These are phyloP conservation scores for Erodium texanum DNA, from an alignment of 441 rosid species.

Conservation along the genomic window DNA sequence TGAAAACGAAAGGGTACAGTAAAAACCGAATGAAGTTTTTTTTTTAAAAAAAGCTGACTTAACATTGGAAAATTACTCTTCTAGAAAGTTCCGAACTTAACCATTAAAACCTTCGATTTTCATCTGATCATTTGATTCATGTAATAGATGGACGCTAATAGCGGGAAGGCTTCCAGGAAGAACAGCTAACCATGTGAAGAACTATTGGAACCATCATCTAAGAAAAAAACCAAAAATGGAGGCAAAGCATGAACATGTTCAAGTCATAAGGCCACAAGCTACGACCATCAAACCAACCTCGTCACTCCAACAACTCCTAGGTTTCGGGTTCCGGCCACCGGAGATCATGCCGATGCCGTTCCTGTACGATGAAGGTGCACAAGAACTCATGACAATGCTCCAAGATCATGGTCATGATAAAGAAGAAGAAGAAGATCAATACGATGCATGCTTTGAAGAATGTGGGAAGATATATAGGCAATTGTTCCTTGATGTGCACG, in stretches of 20 bases:
- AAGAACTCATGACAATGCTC: not conserved
- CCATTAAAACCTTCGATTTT: too few relatives aligned
- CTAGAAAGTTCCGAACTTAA: too few relatives aligned
- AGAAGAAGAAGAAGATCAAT: not conserved
- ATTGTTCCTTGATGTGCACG: not conserved
- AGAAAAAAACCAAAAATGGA: too few relatives aligned
- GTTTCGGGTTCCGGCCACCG: not conserved
- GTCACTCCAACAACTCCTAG: not conserved
- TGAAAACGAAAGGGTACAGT: too few relatives aligned
- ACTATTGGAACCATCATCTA: not conserved
- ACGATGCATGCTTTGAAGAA: not conserved
- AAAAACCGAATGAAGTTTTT: too few relatives aligned
- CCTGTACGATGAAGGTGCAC: not conserved
- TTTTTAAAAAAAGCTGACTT: too few relatives aligned
- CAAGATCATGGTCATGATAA: not conserved
- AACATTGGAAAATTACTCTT: too few relatives aligned
- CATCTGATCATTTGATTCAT: too few relatives aligned
- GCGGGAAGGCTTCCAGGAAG: not conserved
- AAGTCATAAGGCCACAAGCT: not conserved
- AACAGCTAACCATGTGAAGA: not conserved
- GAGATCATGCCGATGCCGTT: not conserved
- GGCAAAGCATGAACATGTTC: not conserved
- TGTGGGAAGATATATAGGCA: not conserved
- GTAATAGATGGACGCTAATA: not conserved
- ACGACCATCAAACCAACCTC: not conserved